Percentiles rank a stretch among this genome's conserved stretches.
Conservation (phyloP, 768 basidiomycete species). For the Trametes punicea region DNA sequence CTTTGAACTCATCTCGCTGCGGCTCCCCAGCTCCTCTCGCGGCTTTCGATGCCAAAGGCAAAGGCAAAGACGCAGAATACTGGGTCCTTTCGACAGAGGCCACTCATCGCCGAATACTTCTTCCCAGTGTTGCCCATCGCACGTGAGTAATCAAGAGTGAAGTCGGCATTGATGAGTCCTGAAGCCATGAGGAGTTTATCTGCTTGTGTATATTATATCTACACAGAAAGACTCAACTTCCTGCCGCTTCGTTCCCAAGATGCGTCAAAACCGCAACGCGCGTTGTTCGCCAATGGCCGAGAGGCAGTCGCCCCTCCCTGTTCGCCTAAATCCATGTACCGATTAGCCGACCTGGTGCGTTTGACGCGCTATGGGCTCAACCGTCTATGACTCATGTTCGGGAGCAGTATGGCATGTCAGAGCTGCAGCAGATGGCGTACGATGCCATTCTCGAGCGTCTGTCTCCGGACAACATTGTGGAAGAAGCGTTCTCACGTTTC, state of each 20-base stretch:
- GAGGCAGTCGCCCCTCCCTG: not conserved
- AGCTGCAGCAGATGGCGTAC: constrained; percentile 17
- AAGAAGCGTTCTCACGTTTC: constrained; percentile 28
- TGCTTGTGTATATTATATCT: constrained; percentile 37
- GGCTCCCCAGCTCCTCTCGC: not conserved
- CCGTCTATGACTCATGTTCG: not conserved
- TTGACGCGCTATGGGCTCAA: not conserved
- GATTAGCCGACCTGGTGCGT: constrained; percentile 21
- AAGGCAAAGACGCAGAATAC: not conserved
- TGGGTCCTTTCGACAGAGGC: not conserved
- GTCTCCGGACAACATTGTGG: constrained; percentile 19
- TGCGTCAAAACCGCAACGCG: not conserved
- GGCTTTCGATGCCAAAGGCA: not conserved
- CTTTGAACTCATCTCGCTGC: not conserved
- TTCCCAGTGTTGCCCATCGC: constrained; percentile 19
- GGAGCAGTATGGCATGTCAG: constrained; percentile 17
- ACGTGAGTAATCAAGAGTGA: constrained; percentile 14
- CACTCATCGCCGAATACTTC: not conserved
- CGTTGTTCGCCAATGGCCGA: not conserved
- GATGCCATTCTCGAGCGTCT: constrained; percentile 7
- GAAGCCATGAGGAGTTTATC: constrained; percentile 32
- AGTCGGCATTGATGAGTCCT: too few species aligned
- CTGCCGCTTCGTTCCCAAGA: constrained; percentile 28
- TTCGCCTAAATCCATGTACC: constrained; percentile 21
- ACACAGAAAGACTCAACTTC: constrained; percentile 34